Conservation (phyloP, 345 rosid genomes). For the Physaria fendleri region DNA sequence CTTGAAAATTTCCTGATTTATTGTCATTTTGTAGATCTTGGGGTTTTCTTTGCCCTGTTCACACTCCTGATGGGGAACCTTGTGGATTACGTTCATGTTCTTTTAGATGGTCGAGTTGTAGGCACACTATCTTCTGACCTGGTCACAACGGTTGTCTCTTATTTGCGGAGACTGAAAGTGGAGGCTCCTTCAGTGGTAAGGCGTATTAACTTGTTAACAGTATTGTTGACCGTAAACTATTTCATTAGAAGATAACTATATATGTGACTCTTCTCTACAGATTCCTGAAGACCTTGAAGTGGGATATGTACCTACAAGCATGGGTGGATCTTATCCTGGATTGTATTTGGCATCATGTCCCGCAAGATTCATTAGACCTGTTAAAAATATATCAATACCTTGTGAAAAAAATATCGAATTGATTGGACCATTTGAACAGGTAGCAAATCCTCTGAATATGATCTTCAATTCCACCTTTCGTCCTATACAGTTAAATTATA, state of each 20-base stretch:
- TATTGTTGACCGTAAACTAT: not conserved
- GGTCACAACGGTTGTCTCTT: conserved; percentile 58
- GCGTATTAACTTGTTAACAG: conserved; percentile 8
- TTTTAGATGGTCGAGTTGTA: conserved; percentile 86
- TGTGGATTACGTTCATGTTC: conserved; percentile 86
- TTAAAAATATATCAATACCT: conserved; percentile 52
- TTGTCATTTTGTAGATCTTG: conserved; percentile 57
- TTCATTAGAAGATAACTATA: not conserved
- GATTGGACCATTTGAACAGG: conserved; percentile 99
- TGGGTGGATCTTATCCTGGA: conserved; percentile 92
- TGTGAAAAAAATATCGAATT: conserved; percentile 50
- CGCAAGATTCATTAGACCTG: conserved; percentile 83
- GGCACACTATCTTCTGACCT: conserved; percentile 55
- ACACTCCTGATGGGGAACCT: conserved; percentile 98
- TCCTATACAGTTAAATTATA: conserved; percentile 6
- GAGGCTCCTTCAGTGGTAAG: conserved; percentile 67
- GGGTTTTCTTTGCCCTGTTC: conserved; percentile 99
- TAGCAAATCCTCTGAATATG: conserved; percentile 17
- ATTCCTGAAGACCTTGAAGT: conserved; percentile 92
- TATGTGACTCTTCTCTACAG: conserved; percentile 38
- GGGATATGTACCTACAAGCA: conserved; percentile 87
- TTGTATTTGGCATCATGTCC: conserved; percentile 80
- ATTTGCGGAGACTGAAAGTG: conserved; percentile 80
- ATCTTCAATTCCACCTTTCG: conserved; percentile 4
- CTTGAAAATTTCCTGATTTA: conserved; percentile 3